phyloP scores from a whole-genome alignment of 169 alveolate genomes.

The Perkinsus chesapeaki region DNA sequence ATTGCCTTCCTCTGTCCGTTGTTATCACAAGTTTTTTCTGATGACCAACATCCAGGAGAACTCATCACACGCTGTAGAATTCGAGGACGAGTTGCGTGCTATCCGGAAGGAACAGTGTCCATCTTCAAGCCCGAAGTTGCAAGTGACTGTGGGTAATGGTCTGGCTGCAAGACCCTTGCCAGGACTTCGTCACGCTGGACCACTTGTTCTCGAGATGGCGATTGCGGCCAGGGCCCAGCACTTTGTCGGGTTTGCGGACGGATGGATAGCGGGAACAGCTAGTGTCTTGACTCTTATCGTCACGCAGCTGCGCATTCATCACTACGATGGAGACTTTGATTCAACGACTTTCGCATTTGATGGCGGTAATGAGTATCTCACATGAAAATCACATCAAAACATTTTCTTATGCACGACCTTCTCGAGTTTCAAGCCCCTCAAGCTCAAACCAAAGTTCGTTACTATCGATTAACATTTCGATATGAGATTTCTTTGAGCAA shows the following conservation, averaged over 20 bases:
- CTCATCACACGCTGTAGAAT: background rate
- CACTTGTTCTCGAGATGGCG: background rate
- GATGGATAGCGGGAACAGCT: background rate
- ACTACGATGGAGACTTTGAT: background rate
- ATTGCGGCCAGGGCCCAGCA: background rate
- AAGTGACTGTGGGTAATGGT: background rate
- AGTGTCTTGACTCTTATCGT: background rate
- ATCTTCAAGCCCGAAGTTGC: background rate
- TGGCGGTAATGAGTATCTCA: background rate
- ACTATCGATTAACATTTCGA: too few species aligned
- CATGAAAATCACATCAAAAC: background rate
- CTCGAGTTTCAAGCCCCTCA: too few species aligned
- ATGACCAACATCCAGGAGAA: background rate
- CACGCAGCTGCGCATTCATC: background rate
- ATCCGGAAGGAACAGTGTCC: background rate
- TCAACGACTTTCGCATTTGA: background rate
- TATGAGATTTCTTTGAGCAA: too few species aligned
- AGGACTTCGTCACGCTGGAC: background rate
- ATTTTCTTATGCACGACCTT: too few species aligned
- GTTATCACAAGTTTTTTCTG: background rate
- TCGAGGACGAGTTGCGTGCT: background rate
- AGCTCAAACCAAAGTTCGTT: too few species aligned
- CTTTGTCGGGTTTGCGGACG: background rate
- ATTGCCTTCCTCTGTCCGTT: background rate
- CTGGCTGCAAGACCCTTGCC: background rate